Conservation (phyloP, 192 early-diverging fungal genomes). For the Podila clonocystis region DNA sequence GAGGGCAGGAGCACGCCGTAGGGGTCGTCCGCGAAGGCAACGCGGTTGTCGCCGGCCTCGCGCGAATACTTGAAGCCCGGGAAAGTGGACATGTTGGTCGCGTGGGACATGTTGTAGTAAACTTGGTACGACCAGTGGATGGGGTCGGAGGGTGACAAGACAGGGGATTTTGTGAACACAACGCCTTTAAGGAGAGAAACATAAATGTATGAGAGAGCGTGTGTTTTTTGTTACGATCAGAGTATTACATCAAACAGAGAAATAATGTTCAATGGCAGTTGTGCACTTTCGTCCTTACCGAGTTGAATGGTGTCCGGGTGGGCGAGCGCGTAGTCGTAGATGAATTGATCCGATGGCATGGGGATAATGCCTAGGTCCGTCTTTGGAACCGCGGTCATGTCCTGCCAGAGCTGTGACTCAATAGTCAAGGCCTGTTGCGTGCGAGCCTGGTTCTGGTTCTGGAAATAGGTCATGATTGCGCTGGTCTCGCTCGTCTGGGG, state of each 20-base stretch:
- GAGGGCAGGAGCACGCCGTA: constrained; percentile 30
- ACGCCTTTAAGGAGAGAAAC: constrained; percentile 14
- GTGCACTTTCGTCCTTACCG: constrained; percentile 32
- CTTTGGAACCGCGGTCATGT: constrained; percentile 26
- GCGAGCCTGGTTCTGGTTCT: constrained; percentile 33
- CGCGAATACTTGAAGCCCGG: constrained; percentile 44
- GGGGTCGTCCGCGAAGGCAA: constrained; percentile 1
- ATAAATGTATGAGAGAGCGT: too few species aligned
- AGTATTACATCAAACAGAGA: not conserved
- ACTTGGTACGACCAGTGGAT: constrained; percentile 75
- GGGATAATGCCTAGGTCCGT: constrained; percentile 61
- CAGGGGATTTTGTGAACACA: constrained; percentile 24
- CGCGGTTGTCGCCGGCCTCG: constrained; percentile 30
- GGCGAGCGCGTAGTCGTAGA: constrained; percentile 74
- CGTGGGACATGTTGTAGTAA: constrained; percentile 71
- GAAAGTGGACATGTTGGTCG: constrained; percentile 67
- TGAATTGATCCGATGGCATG: constrained; percentile 62
- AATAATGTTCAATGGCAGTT: not conserved
- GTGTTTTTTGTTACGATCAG: too few species aligned
- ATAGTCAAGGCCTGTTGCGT: constrained; percentile 18
- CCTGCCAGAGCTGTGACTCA: constrained; percentile 20
- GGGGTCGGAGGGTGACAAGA: constrained; percentile 13
- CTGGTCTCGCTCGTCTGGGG: constrained; percentile 30
- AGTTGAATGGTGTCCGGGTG: constrained; percentile 73
- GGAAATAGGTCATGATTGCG: constrained; percentile 39